Conservation (phyloP, 192 early-diverging fungal species). For the Diversispora eburnea region DNA sequence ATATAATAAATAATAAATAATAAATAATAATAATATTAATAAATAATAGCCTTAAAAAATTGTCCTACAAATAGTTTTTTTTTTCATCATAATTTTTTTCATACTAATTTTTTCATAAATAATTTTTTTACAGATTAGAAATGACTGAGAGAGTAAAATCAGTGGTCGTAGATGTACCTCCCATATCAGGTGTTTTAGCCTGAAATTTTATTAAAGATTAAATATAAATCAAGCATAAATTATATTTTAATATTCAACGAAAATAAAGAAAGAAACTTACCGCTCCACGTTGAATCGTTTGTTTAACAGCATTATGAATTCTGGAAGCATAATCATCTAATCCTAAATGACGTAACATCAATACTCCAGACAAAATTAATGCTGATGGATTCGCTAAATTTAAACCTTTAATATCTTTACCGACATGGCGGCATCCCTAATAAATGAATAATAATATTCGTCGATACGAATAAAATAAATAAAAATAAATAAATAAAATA, state of each 20-base stretch:
- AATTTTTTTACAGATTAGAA: constrained; percentile 18
- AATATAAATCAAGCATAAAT: neutral
- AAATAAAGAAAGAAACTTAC: constrained; percentile 23
- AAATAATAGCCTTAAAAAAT: too few relatives aligned
- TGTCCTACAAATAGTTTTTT: too few relatives aligned
- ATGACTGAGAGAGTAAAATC: constrained; percentile 94
- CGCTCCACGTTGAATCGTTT: constrained; percentile 78
- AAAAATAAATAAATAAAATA: neutral
- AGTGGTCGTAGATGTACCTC: constrained; percentile 81
- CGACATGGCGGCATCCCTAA: constrained; percentile 94
- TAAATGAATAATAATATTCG: neutral
- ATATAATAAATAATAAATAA: too few relatives aligned
- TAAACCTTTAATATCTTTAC: constrained; percentile 89
- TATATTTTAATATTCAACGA: neutral
- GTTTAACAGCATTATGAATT: constrained; percentile 85
- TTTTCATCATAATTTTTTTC: too few relatives aligned
- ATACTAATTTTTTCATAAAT: neutral
- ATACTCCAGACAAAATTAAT: constrained; percentile 86
- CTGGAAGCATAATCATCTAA: constrained; percentile 85
- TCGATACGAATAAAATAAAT: neutral
- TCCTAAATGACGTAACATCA: constrained; percentile 95
- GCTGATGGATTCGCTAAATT: constrained; percentile 97
- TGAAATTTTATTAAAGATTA: neutral
- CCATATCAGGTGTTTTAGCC: constrained; percentile 78
- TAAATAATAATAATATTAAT: too few relatives aligned